A percentile compares a stretch with the other conserved stretches of the same genome.
Conservation (phyloP, 495 filamentous ascomycete genomes). For the Annulohypoxylon moriforme region DNA sequence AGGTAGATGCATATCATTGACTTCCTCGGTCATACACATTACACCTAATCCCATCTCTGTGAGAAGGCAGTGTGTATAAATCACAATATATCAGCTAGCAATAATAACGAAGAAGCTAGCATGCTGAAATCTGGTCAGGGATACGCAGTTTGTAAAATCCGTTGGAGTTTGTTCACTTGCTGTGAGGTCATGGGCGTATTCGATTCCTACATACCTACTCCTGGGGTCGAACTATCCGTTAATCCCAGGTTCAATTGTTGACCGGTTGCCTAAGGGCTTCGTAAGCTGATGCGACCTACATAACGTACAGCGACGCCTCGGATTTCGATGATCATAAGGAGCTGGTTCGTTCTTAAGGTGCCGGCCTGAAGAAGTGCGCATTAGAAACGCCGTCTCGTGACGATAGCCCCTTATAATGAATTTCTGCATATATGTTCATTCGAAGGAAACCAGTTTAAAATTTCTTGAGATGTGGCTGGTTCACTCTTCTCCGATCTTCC, state of each 20-base stretch:
- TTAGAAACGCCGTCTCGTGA: neutral
- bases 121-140: neutral
- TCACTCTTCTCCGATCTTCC: neutral
- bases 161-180: neutral
- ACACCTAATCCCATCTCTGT: neutral
- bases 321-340: neutral
- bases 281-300: neutral
- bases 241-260: neutral
- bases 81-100: neutral
- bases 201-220: neutral
- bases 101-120: neutral
- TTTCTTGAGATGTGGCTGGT: neutral
- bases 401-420: neutral
- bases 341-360: neutral
- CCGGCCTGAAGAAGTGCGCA: neutral
- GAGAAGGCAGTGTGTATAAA: neutral
- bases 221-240: neutral
- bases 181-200: neutral
- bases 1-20: neutral
- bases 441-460: neutral
- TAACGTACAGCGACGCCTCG: neutral
- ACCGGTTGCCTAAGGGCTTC: neutral
- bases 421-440: neutral
- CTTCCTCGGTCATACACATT: neutral
- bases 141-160: neutral